Evolutionary conservation across 2,329 filamentous ascomycete species (phyloP), one percentile per base, ranked within the genome.

Genomic region (Myriosclerotinia curreyana): DNA sequence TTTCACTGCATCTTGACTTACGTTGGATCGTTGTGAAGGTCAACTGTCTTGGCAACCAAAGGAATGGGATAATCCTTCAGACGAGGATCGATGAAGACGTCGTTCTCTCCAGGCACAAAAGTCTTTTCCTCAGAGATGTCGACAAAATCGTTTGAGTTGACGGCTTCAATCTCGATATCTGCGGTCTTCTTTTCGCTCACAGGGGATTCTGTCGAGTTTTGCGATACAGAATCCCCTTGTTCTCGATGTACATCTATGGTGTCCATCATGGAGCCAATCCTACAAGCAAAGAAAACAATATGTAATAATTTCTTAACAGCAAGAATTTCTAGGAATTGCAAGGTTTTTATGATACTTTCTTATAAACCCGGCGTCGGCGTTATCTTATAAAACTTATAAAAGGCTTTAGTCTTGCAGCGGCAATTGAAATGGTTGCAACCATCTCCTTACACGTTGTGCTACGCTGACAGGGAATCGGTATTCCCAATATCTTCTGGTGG

Each of bases 41-140:
- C 71, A 31, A 75, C 74, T 3, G 72, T 74, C 58, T 73, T 75
- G 31, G 74, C 74, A n/a, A 75, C 73, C 1, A 75, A 68, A 34
- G 72, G 71, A 6, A 74, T 69, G 2, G 72, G 72, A 34, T 75
- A 75, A 67, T 75, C 66, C 52, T 71, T 66, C 25, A 75, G 69
- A 36, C 72, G 71, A 51, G 73, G 71, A 52, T 75, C 73, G 50
- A 74, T 75, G n/a, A 71, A 64, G 42, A 71, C 70, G 31, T 75
- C 74, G 14, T 67, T 42, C 9, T 75, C 74, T 20, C 53, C 66
- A 2, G 73, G 74, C 12, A 72, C 55, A 28, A 71, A 72, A 12
- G 70, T 62, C 59, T 67, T 66, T 8, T 64, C 64, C 5, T 55
- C 40, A 11, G 40, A n/a, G 28, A 55, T 62, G 22, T 62, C 60